Percentiles rank a stretch among this genome's conserved stretches.
Evolutionary conservation across 179 eudicot genomes (phyloP).

Genomic region (Carnegiea gigantea): DNA sequence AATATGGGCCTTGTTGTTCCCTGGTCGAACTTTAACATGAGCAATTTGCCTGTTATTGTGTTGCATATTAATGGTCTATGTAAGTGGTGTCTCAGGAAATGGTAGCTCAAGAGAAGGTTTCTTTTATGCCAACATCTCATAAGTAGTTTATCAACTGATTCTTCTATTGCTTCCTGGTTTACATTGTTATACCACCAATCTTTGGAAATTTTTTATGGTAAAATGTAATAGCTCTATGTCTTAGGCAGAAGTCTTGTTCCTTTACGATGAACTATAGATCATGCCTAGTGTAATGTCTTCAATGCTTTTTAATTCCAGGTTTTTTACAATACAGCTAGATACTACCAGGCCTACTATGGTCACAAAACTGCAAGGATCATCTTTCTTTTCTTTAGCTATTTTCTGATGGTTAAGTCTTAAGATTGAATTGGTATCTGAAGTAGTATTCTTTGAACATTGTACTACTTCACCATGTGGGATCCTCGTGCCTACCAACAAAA

Average conservation of each 20-base stretch:
- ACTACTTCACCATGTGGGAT: constrained; percentile 55
- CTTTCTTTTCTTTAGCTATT: not conserved
- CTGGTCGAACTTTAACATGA: too few relatives aligned
- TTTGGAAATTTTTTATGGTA: not conserved
- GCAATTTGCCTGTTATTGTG: too few relatives aligned
- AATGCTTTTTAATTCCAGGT: constrained; percentile 41
- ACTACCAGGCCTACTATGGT: constrained; percentile 91
- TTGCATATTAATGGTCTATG: too few relatives aligned
- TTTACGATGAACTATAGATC: not conserved
- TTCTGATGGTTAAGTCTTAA: not conserved
- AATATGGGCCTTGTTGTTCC: not conserved
- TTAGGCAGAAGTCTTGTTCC: not conserved
- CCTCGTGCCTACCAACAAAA: too few relatives aligned
- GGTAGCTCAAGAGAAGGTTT: too few relatives aligned
- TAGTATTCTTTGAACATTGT: constrained; percentile 10
- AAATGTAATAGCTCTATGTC: not conserved
- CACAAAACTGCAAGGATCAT: constrained; percentile 75
- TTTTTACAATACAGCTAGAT: constrained; percentile 89
- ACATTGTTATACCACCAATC: not conserved
- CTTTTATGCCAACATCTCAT: too few relatives aligned
- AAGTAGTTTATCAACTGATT: too few relatives aligned
- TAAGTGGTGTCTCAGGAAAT: too few relatives aligned
- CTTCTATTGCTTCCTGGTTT: not conserved
- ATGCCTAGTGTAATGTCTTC: constrained; percentile 1
- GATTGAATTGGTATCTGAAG: not conserved